phyloP scores from a whole-genome alignment of 1,284 basidiomycete species.

The Apiotrichum akiyoshidainum region DNA sequence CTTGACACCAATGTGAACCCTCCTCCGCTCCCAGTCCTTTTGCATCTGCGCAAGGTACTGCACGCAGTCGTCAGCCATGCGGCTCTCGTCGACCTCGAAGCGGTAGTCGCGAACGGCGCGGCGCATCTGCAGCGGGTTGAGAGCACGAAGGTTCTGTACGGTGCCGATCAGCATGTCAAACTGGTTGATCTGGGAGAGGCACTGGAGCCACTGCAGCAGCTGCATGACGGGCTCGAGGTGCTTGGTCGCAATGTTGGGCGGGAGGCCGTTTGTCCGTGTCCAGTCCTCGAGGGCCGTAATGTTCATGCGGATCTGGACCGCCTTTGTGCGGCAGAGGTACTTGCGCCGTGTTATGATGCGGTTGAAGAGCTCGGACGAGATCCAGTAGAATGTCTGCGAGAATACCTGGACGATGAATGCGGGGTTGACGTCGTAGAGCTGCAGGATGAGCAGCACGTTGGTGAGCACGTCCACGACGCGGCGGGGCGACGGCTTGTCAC shows the following conservation, averaged over 20 bases:
- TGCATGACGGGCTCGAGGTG: conserved; percentile 85
- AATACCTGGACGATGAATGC: conserved; percentile 83
- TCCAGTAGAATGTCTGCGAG: conserved; percentile 68
- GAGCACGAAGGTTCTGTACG: conserved; percentile 76
- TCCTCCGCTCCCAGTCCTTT: conserved; percentile 89
- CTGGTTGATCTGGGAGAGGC: conserved; percentile 69
- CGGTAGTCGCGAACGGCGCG: conserved; percentile 89
- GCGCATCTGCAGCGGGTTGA: conserved; percentile 95
- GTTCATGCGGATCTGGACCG: conserved; percentile 88
- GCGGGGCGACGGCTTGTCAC: conserved; percentile 52
- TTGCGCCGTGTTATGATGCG: conserved; percentile 86
- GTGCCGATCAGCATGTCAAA: conserved; percentile 85
- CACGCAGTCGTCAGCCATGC: conserved; percentile 89
- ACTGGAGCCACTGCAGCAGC: conserved; percentile 67
- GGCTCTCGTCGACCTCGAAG: conserved; percentile 86
- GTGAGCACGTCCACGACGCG: conserved; percentile 78
- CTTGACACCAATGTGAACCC: conserved; percentile 75
- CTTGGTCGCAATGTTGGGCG: conserved; percentile 65
- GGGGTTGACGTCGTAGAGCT: conserved; percentile 87
- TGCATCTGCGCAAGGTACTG: conserved; percentile 92
- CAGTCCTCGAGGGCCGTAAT: conserved; percentile 84
- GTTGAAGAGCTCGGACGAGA: conserved; percentile 83
- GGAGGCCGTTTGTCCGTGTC: conserved; percentile 69
- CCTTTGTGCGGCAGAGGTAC: conserved; percentile 85
- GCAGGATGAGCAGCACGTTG: conserved; percentile 79